Base-by-base conservation (phyloP, 2,329 filamentous ascomycete species). In the Elsinoe perseae region DNA sequence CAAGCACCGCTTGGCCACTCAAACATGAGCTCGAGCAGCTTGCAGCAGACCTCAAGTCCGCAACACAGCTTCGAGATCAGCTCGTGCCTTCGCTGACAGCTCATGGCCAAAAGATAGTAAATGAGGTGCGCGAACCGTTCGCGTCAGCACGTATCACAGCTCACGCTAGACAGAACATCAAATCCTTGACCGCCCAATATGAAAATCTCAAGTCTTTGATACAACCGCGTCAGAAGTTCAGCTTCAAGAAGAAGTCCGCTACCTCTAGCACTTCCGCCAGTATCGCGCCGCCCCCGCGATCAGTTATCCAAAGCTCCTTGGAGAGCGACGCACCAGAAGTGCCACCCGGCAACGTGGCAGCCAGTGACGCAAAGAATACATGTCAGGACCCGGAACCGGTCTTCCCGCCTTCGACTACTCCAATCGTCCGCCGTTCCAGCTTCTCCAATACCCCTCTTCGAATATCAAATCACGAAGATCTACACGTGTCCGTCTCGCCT, bases 401-500 rank as follows among this genome's bases (percentile, higher is more conserved):
- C 25, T 56, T 56, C 28, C 23, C 38, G 7, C 14, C 53, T 8
- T 27, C 38, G 10, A 3, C 40, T 42, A 23, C 65, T 60, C 50
- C 64, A 30, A 58, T 60, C 54, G 59, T 69, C 52, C 64, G 64
- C 43, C 81, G 79, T 64, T 64, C 68, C 38, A 89, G 74, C 79
- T 84, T 54, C 72, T 80, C 57, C 73, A 77, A 63, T 74, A 79
- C 4, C 7, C 53, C 53, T 2, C 6, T 36, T 6, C 38, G 42
- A 2, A 58, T 60, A 54, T 78, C 82, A 8, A 77, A 82, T 60
- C 86, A 92, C 63, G 72, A 72, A 0, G 76, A 79, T n/a, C 70
- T 86, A 16, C 87, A 91, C 69, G 89, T 95, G 63, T 84, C 87
- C 61, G 80, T 95, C 0, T 87, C 87, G 0, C 80, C 84, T 3